Conservation (phyloP, 106 monocot species). For the Dendrobium nobile region DNA sequence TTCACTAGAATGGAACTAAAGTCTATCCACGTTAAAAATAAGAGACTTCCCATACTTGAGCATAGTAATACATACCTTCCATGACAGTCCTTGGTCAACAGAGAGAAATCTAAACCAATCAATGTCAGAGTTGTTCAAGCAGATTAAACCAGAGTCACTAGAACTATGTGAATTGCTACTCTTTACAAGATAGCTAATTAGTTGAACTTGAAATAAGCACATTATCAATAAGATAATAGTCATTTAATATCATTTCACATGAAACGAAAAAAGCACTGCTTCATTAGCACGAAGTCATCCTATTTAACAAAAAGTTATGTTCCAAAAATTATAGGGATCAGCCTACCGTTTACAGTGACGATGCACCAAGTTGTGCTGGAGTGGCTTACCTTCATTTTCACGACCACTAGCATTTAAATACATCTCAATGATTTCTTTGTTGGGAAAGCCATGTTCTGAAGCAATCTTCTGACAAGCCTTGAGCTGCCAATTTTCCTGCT, state of each 20-base stretch:
- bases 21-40: neutral
- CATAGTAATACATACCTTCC: neutral
- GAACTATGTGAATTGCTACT: neutral
- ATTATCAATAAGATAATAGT: neutral
- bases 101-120: neutral
- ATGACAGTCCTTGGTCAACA: neutral
- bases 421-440: slow-evolving; percentile 66
- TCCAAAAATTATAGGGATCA: neutral
- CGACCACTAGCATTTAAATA: slow-evolving; percentile 55
- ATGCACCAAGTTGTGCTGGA: neutral
- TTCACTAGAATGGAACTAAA: neutral
- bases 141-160: neutral
- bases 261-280: neutral
- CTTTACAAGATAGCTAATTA: neutral
- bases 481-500: slow-evolving; percentile 74
- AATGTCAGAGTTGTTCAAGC: neutral
- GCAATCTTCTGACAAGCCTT: slow-evolving; percentile 72
- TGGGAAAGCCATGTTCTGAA: slow-evolving; percentile 68
- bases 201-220: neutral
- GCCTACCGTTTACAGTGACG: neutral
- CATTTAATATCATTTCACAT: neutral
- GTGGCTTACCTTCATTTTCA: slow-evolving; percentile 21
- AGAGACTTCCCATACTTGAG: neutral
- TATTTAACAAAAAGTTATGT: neutral
- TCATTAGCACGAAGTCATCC: neutral